These are phyloP conservation scores for Solanum hybrid DNA, from an alignment of 305 asterid genomes.

Conservation along the genomic window DNA sequence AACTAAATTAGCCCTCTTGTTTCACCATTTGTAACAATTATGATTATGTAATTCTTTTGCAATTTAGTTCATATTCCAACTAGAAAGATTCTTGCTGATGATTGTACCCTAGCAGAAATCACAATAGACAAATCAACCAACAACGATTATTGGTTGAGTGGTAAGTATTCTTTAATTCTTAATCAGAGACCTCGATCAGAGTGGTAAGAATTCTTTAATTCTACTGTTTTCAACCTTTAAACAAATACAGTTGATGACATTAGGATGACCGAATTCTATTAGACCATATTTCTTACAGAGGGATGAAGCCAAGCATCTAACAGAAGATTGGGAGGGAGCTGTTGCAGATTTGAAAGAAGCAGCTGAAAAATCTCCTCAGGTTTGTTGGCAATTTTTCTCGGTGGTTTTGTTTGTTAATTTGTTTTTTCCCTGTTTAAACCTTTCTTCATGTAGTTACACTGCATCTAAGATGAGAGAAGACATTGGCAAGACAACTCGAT, in stretches of 20 bases:
- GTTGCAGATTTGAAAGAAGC: constrained; percentile 71
- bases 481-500: not conserved
- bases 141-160: no score
- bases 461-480: not conserved
- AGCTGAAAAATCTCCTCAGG: constrained; percentile 91
- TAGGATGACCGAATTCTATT: not conserved
- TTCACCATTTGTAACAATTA: no score
- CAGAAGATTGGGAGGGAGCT: constrained; percentile 97
- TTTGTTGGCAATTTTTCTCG: constrained; percentile 13
- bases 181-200: no score
- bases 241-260: not conserved
- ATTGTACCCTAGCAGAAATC: no score
- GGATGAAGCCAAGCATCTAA: constrained; percentile 82
- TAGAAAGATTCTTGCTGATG: no score
- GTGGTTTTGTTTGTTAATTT: not conserved
- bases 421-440: not conserved
- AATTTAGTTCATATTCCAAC: no score
- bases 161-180: no score
- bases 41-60: no score
- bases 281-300: constrained; percentile 39
- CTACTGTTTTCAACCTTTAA: not conserved
- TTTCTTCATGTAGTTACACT: not conserved
- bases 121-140: no score
- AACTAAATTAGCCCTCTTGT: no score
- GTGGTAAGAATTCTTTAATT: no score